phyloP scores from a whole-genome alignment of 2,329 filamentous ascomycete species.

The Fusarium sp. region DNA sequence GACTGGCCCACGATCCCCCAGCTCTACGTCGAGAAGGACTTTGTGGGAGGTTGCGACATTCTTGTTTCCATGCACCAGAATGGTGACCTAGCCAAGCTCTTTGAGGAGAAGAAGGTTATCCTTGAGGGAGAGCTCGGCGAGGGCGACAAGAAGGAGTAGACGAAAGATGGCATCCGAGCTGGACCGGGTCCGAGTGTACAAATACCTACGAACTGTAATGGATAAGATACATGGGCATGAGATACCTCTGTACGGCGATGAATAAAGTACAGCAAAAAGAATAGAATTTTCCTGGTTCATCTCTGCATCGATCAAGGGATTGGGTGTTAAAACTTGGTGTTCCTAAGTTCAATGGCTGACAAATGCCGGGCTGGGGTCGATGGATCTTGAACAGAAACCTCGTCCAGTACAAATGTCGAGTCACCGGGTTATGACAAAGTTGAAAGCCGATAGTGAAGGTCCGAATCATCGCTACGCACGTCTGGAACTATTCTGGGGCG shows the following conservation, averaged over 20 bases:
- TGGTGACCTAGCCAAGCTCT: conserved; percentile 88
- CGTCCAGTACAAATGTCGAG: background rate
- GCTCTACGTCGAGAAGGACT: conserved; percentile 94
- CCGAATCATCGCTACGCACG: background rate
- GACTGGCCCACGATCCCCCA: conserved; percentile 99
- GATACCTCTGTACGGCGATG: conserved; percentile 43
- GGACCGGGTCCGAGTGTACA: conserved; percentile 36
- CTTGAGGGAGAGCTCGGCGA: conserved; percentile 61
- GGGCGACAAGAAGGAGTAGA: conserved; percentile 50
- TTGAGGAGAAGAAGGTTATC: conserved; percentile 93
- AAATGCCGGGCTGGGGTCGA: background rate
- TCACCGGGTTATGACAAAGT: background rate
- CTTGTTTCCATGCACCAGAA: conserved; percentile 97
- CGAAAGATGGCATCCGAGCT: background rate
- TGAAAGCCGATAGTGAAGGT: fast-evolving
- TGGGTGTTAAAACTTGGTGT: background rate
- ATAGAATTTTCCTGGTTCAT: conserved; percentile 30
- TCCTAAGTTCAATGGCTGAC: background rate
- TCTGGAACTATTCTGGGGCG: background rate
- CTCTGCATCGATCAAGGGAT: background rate
- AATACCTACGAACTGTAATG: conserved; percentile 42
- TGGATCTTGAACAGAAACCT: background rate
- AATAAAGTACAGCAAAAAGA: conserved; percentile 38
- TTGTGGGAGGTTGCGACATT: conserved; percentile 98
- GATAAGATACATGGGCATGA: conserved; percentile 37